Evolutionary conservation across 2,329 filamentous ascomycete genomes (phyloP), one percentile per base, ranked within the genome.

Genomic region (Diaporthe australafricana): DNA sequence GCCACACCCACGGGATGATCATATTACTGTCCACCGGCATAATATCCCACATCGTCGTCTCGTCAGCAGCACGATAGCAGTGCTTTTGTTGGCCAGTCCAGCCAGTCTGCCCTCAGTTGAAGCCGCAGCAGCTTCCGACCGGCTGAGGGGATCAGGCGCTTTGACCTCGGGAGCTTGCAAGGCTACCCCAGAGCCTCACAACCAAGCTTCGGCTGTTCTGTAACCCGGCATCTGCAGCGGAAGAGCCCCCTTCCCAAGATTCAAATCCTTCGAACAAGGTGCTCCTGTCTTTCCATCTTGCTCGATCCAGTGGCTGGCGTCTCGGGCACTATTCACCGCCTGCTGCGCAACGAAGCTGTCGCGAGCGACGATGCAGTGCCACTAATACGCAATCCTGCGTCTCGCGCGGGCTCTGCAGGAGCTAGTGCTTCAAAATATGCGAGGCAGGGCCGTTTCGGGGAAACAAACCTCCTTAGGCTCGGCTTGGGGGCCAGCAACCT

Each of bases 381-480:
- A 65, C 60, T 50, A 50, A 38, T 27, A 27, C 60, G 45, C 60
- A 27, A 50, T 38, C 45, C 45, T 50, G 42, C 60, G 30, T 65
- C n/a, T 38, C 45, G 45, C 45, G 60, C 60, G 30, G 30, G 45
- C 45, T 65, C n/a, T 32, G 45, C 60, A 38, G n/a, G 45, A 65
- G 60, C 60, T 50, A 65, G 45, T 65, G 60, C 60, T 38, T 65
- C 60, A 65, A 25, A 45, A 65, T 65, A 65, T 65, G 60, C 45
- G 60, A 65, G 60, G 42, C 14, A 65, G 45, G 45, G 45, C 60
- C 45, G 60, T 14, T 45, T 30, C 60, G 60, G 60, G 60, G 45
- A 50, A 65, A 50, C 60, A 50, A 50, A 30, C 30, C 60, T 65
- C 45, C 45, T 63, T 38, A 27, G 60, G 25, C 60, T 65, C 60